Evolutionary conservation across 2,329 filamentous ascomycete species (phyloP), one percentile per base, ranked within the genome.

Genomic region (Diaporthe australafricana): DNA sequence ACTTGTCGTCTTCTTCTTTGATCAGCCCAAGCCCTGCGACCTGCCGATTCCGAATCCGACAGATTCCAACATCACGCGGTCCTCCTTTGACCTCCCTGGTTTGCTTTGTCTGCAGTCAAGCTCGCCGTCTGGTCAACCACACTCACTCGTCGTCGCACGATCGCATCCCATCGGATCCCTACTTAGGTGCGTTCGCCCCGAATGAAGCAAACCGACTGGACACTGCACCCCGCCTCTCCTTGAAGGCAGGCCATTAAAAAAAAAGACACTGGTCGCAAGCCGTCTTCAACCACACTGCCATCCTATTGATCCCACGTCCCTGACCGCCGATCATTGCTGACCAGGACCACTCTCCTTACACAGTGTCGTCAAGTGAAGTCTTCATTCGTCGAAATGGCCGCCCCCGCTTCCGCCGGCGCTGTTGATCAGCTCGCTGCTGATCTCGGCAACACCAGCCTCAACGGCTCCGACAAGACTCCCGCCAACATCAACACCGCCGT

Each of bases 341-440:
- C 74, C 65, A 70, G 72, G 40, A 53, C 73, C 70, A 35, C 32
- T 70, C 72, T 70, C 56, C 16, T 47, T 52, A 73, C 77, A 75
- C 69, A 76, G 75, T 77, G 71, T 76, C 66, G 20, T 71, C 52
- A 69, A 67, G 70, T 52, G 73, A 67, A 66, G 75, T 63, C 70
- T 71, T 74, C 77, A 78, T 76, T 68, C 71, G 73, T 77, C 80
- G 88, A 84, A 84, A 92, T 93, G 89, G 87, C 89, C 84, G 86
- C 87, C 81, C 83, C 88, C 84, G 83, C 86, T 82, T 81, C 86
- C 77, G 81, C 86, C 79, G 84, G 85, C 84, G 89, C 89, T 90
- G 90, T 92, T 87, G 92, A 93, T 79, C 93, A 94, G 92, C 93
- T 95, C 84, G 90, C 91, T 86, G 87, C 90, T 84, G 93, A 96